Evolutionary conservation across 169 alveolate species (phyloP).

Genomic region (Babesia bigemina): DNA sequence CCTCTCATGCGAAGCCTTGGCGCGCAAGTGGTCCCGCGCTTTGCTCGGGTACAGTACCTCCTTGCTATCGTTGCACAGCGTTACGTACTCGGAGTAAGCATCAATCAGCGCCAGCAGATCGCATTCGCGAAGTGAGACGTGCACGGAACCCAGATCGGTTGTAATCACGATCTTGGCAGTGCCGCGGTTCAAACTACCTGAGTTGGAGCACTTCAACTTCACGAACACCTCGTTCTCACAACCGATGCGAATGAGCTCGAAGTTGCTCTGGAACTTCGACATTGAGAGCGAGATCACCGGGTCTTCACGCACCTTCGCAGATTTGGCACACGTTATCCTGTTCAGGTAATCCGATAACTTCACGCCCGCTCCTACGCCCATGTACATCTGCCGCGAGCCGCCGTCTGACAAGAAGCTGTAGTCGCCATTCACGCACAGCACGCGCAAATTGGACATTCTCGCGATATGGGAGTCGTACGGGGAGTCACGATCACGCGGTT

Average conservation of each 20-base stretch:
- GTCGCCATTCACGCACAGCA: constrained; percentile 34
- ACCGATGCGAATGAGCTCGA: constrained; percentile 20
- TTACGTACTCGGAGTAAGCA: constrained; percentile 29
- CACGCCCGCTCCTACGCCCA: constrained; percentile 29
- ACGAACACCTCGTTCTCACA: constrained; percentile 26
- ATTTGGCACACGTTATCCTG: constrained; percentile 9
- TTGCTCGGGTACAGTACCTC: constrained; percentile 14
- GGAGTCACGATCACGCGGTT: constrained; percentile 11
- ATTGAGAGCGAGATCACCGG: constrained; percentile 10
- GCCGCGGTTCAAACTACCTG: not conserved
- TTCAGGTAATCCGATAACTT: constrained; percentile 38
- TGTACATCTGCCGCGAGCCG: constrained; percentile 34
- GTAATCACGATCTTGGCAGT: constrained; percentile 32
- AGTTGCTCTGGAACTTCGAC: constrained; percentile 15
- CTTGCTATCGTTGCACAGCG: constrained; percentile 25
- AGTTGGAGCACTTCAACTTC: constrained; percentile 29
- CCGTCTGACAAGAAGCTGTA: constrained; percentile 23
- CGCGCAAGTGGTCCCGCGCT: not conserved
- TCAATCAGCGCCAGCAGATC: constrained; percentile 37
- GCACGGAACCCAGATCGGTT: constrained; percentile 33
- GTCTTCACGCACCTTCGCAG: constrained; percentile 10
- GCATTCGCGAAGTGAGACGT: constrained; percentile 51
- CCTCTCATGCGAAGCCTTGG: not conserved
- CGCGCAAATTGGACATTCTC: constrained; percentile 12
- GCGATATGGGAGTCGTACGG: constrained; percentile 48